Evolutionary conservation across 192 early-diverging fungal genomes (phyloP), one percentile per base, ranked within the genome.

Genomic region (Gryganskiella cystojenkinii): DNA sequence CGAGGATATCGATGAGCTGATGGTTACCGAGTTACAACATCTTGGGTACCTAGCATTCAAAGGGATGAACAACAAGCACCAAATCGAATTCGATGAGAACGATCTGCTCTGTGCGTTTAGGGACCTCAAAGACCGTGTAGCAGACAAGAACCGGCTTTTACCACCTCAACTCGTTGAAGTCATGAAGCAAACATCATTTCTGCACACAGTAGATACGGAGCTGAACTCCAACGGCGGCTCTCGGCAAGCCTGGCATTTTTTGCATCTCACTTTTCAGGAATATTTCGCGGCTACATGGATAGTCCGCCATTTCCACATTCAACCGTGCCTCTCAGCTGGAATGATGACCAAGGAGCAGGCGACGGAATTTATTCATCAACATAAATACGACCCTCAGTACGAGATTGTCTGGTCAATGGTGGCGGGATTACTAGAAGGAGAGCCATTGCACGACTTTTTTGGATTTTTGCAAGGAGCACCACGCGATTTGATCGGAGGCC

Each of bases 271-370:
- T 14, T 70, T 70, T 27, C 68, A 61, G 34, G 68, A 70, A 56
- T 70, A 61, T 47, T 70, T 70, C 33, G 68, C 68, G 35, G 68
- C 68, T 1, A 70, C 58, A 61, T 70, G 58, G 58, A 31, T 70
- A 35, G 68, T 31, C 37, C 53, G 15, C 0, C 35, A 54, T 34
- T 17, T 34, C 6, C 61, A 63, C 35, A 2, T 7, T 20, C 45
- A 28, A 46, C 14, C 6, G 22, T 28, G 27, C 2, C 35, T 40
- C 9, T 56, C 52, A 56, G 27, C 25, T 28, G 40, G 53, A 22
- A 46, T 27, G 64, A 66, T 40, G 53, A 43, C 34, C 3, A 24
- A 44, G 35, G 56, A 43, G 19, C 37, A 37, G 44, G 27, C 35
- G 8, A 56, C 31, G 2, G 46, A 3, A 17, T 69, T 69, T 54